phyloP scores from a whole-genome alignment of 139 green algal species.

The Picochlorum sp. region DNA sequence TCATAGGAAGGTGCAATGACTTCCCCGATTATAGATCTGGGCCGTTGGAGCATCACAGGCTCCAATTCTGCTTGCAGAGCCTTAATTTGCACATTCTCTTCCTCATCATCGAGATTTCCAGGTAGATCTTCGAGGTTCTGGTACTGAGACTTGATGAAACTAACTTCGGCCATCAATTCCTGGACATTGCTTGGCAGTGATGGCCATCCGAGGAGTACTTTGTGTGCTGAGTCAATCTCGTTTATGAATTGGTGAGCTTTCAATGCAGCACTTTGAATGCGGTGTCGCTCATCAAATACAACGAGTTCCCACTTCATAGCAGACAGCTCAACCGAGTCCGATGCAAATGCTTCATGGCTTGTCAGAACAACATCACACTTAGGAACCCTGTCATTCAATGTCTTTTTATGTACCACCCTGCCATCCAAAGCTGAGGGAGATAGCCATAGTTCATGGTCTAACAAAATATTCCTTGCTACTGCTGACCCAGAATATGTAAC shows the following conservation, averaged over 20 bases:
- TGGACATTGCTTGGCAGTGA: constrained; percentile 8
- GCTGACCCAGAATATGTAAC: constrained; percentile 48
- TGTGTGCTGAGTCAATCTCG: constrained; percentile 29
- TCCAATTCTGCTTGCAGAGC: constrained; percentile 21
- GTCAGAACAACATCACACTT: constrained; percentile 69
- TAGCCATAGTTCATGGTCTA: constrained; percentile 76
- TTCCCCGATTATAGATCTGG: constrained; percentile 8
- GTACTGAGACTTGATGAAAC: constrained; percentile 30
- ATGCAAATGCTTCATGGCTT: constrained; percentile 48
- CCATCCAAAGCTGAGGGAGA: constrained; percentile 50
- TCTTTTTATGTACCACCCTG: constrained; percentile 8
- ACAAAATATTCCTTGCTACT: constrained; percentile 41
- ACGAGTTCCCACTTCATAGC: constrained; percentile 53
- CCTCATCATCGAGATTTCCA: constrained; percentile 14
- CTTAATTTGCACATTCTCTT: constrained; percentile 17
- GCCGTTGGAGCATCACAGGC: constrained; percentile 17
- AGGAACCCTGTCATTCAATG: constrained; percentile 25
- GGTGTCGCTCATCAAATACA: constrained; percentile 62
- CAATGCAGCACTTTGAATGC: constrained; percentile 17
- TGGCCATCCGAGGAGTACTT: constrained; percentile 35
- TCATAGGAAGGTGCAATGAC: constrained; percentile 24
- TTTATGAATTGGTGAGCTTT: constrained; percentile 34
- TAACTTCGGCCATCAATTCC: constrained; percentile 22
- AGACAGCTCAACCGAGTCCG: constrained; percentile 40
- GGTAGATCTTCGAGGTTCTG: constrained; percentile 23